Conservation (phyloP, 352 stramenopile species). For the Phytophthora europaea region DNA sequence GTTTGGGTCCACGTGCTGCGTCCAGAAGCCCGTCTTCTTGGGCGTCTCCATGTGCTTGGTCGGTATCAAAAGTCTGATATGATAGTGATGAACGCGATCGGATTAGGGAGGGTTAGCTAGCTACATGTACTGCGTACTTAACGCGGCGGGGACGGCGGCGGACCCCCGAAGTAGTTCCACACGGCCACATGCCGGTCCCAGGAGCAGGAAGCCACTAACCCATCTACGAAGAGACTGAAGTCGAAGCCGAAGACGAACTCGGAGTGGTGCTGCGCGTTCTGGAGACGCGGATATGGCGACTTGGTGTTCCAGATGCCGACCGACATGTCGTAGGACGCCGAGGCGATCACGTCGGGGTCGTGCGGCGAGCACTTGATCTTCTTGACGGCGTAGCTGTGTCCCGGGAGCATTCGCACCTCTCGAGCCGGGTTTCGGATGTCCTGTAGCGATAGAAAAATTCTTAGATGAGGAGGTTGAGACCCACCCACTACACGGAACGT, state of each 20-base stretch:
- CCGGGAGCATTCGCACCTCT: conserved; percentile 76
- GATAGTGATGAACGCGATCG: conserved; percentile 2
- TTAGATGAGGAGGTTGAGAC: background rate
- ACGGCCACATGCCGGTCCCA: conserved; percentile 82
- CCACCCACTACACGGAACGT: conserved; percentile 10
- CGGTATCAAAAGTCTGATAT: background rate
- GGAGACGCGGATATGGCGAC: conserved; percentile 78
- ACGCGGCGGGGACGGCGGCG: conserved; percentile 46
- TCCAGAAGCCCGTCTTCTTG: conserved; percentile 81
- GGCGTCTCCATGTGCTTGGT: conserved; percentile 39
- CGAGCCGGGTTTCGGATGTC: conserved; percentile 80
- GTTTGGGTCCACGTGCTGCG: conserved; percentile 69
- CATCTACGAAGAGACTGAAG: conserved; percentile 87
- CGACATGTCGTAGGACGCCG: conserved; percentile 93
- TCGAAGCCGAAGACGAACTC: conserved; percentile 92
- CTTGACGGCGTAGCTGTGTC: conserved; percentile 88
- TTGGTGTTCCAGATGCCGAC: conserved; percentile 91
- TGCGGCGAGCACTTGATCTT: conserved; percentile 90
- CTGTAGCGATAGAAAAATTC: conserved; percentile 32
- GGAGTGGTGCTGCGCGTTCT: conserved; percentile 81
- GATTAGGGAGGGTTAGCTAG: conserved; percentile 1
- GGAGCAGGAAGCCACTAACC: conserved; percentile 79
- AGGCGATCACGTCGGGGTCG: conserved; percentile 81
- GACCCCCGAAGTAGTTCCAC: conserved; percentile 87
- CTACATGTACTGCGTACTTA: conserved; percentile 30